A percentile compares a stretch with the other conserved stretches of the same genome.
Conservation (phyloP, 805 yeast species). For the Kuraishia ogatae region DNA sequence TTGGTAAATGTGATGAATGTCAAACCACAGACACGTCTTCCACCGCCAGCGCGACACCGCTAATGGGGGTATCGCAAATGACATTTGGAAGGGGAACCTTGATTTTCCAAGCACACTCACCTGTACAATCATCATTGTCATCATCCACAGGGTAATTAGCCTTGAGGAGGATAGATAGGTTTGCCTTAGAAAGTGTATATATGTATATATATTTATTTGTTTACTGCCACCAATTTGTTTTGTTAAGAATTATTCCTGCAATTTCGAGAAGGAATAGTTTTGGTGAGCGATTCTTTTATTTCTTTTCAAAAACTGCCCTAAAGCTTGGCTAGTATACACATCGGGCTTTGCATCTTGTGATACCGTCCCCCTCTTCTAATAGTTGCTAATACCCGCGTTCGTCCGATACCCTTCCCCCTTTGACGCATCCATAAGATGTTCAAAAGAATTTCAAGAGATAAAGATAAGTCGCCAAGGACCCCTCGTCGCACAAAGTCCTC, state of each 20-base stretch:
- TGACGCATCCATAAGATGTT: slow-evolving; percentile 7
- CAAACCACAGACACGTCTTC: background rate
- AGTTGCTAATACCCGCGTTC: background rate
- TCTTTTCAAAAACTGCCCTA: too few species aligned
- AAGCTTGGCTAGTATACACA: too few species aligned
- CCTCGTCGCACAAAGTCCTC: slow-evolving; percentile 9
- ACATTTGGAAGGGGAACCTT: background rate
- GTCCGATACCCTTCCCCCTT: background rate
- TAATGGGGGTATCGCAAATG: background rate
- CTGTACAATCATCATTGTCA: too few species aligned
- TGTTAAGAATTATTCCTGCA: too few species aligned
- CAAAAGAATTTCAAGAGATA: slow-evolving; percentile 23
- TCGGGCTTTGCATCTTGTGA: too few species aligned
- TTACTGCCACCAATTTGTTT: too few species aligned
- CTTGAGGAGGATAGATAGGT: too few species aligned
- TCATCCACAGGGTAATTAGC: too few species aligned
- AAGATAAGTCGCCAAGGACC: slow-evolving; percentile 11
- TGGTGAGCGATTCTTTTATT: too few species aligned
- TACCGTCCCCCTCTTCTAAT: background rate
- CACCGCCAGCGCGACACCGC: background rate
- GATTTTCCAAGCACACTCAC: background rate
- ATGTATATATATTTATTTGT: too few species aligned
- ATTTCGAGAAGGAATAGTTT: too few species aligned
- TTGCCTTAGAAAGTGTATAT: too few species aligned
- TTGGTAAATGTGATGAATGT: background rate